Conservation (phyloP, 371 early-diverging fungal species). For the Mortierella sp. region DNA sequence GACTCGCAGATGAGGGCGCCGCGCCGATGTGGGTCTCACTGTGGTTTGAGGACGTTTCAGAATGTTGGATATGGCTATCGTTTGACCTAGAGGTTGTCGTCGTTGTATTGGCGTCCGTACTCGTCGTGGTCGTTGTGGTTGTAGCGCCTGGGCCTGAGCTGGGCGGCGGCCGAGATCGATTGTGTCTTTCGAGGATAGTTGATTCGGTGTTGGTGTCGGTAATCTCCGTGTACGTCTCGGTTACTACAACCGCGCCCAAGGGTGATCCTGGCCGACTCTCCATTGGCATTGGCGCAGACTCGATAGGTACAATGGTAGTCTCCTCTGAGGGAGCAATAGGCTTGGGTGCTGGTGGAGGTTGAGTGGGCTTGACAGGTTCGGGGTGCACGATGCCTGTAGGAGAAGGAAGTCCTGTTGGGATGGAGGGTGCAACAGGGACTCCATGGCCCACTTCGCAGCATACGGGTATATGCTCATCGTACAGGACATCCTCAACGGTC, state of each 20-base stretch:
- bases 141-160: neutral
- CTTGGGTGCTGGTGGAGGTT: neutral
- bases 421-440: neutral
- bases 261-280: conserved; percentile 9
- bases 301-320: conserved; percentile 3
- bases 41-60: conserved; percentile 8
- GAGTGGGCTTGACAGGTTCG: neutral
- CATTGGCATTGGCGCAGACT: conserved; percentile 29
- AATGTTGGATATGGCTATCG: conserved; percentile 2
- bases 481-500: conserved; percentile 37
- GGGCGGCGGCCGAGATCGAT: neutral
- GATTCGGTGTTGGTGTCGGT: neutral
- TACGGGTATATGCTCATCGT: conserved; percentile 8
- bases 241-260: neutral
- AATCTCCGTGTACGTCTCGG: conserved; percentile 1
- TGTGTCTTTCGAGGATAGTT: neutral
- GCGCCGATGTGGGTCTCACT: neutral
- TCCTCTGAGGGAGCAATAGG: conserved; percentile 4
- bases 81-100: neutral
- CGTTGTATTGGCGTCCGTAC: neutral
- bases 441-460: neutral
- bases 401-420: neutral
- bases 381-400: conserved; percentile 1
- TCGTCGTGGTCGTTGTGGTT: neutral
- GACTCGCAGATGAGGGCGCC: neutral